phyloP scores from a whole-genome alignment of 176 grass and related monocot genomes.

The Triticum turgidum region DNA sequence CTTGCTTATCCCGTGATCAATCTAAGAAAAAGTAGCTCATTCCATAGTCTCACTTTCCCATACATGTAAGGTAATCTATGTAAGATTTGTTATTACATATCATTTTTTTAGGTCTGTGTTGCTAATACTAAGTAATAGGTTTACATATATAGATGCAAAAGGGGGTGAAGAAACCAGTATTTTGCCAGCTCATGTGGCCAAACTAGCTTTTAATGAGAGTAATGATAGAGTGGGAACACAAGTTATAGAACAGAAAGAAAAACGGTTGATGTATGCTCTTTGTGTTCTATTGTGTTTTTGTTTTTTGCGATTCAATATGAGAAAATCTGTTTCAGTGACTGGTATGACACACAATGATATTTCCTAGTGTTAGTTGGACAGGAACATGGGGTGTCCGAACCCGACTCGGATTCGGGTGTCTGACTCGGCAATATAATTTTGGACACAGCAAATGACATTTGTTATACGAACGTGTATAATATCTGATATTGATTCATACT shows the following conservation, averaged over 20 bases:
- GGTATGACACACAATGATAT: slow-evolving; percentile 2
- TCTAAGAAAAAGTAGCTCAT: background rate
- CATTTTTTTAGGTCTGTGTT: background rate
- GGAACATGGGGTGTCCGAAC: background rate
- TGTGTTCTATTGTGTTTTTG: background rate
- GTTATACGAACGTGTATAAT: background rate
- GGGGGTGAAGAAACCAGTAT: background rate
- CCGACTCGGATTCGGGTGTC: background rate
- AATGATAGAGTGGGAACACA: background rate
- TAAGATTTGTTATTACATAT: background rate
- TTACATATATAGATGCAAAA: background rate
- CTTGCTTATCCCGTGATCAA: background rate
- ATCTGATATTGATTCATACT: background rate
- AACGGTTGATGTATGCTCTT: background rate
- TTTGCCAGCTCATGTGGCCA: background rate
- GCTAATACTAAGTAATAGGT: background rate
- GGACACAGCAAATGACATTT: background rate
- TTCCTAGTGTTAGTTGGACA: background rate
- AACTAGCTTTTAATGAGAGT: background rate
- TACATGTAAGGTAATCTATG: background rate
- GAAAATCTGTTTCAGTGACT: background rate
- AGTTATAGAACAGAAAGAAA: background rate
- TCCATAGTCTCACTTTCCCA: no score
- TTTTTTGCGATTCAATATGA: background rate
- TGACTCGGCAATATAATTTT: background rate